Evolutionary conservation across 2,329 filamentous ascomycete genomes (phyloP), one percentile per base, ranked within the genome.

Genomic region (Penicillium sp.): DNA sequence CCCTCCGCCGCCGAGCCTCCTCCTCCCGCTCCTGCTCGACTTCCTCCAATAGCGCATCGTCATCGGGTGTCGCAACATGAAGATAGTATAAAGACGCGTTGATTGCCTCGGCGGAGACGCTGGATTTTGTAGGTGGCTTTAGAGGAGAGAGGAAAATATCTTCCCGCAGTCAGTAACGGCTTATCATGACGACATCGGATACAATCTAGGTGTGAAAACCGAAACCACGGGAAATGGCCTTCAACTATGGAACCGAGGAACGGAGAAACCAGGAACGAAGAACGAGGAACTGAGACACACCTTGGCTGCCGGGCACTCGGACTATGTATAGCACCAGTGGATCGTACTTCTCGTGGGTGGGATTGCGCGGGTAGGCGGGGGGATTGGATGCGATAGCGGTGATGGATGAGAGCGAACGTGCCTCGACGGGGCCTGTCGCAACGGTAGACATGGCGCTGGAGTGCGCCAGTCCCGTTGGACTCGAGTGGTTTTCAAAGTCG

Each of bases 91-190:
- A 77, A 11, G 86, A 95, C 59, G 83, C 88, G 46, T 85, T 81
- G 40, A 98, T 84, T 64, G 96, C 91, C 64, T 90, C 85, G 36
- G 81, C 84, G 0, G 89, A 94, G 53, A 98, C 88, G 50, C 89
- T 91, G 4, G 70, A 67, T 66, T 93, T 95, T 34, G 85, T 78
- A 42, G 87, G 84, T 1, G 93, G 93, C 65, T 95, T 95, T 52
- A 93, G 79, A 0, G 93, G 87, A 1, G 91, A 94, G 37, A 98
- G 81, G 58, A 96, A 94, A 47, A 96, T 79, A 76, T 96, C 91
- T 93, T 59, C 42, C 36, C 26, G 26, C 42, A 36, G 48, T 58
- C 40, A 59, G 51, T 43, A 46, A 27, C 13, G 35, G 35, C 44
- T 53, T 51, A 50, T 53, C 46, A 50, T 28, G n/a, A 34, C 32